Evolutionary conservation across 176 grass and related monocot species (phyloP).

Genomic region (Zoysia japonica): DNA sequence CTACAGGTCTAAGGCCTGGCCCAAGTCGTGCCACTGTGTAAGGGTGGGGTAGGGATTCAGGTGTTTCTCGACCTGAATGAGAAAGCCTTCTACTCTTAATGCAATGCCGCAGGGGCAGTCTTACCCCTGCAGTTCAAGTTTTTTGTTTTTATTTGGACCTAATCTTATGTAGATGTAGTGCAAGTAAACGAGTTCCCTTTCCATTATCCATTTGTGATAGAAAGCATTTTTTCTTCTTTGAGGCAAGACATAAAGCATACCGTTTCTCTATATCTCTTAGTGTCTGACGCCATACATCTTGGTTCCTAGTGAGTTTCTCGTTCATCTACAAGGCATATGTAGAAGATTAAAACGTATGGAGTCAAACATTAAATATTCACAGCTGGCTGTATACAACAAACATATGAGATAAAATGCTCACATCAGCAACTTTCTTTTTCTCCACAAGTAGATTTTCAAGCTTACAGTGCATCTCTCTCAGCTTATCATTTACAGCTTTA

Average conservation of each 20-base stretch:
- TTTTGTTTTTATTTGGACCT: background rate
- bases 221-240: background rate
- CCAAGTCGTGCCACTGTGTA: too few species aligned
- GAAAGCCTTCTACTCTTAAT: too few species aligned
- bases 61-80: too few species aligned
- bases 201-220: background rate
- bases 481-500: constrained; percentile 63
- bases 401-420: constrained; percentile 46
- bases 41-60: too few species aligned
- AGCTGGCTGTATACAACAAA: background rate
- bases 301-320: constrained; percentile 66
- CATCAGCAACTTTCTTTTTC: constrained; percentile 70
- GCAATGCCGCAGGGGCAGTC: too few species aligned
- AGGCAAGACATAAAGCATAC: constrained; percentile 43
- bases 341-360: background rate
- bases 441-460: constrained; percentile 60
- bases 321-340: constrained; percentile 61
- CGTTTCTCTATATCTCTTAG: constrained; percentile 81
- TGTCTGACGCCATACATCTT: constrained; percentile 77
- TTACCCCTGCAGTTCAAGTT: too few species aligned
- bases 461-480: constrained; percentile 69
- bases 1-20: too few species aligned
- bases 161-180: background rate
- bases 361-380: background rate
- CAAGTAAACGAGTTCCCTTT: background rate